Conservation (phyloP, 129 eudicot species). For the Pulicaria dysenterica region DNA sequence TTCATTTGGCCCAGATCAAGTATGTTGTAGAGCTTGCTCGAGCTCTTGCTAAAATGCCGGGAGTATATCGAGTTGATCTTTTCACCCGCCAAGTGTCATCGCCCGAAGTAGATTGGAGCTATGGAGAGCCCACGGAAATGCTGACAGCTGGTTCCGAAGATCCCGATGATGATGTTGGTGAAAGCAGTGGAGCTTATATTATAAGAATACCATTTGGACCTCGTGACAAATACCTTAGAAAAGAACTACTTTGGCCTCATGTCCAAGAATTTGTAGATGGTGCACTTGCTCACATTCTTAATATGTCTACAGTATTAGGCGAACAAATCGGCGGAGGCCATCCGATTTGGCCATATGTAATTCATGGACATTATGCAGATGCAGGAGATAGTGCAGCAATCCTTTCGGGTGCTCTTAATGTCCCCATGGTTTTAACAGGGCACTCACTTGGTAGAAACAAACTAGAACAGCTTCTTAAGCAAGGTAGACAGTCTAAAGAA, state of each 20-base stretch:
- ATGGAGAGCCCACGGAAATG: constrained; percentile 96
- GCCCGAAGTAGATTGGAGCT: constrained; percentile 94
- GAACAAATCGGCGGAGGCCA: constrained; percentile 88
- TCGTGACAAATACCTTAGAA: constrained; percentile 69
- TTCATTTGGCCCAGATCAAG: constrained; percentile 45
- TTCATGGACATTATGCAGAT: constrained; percentile 95
- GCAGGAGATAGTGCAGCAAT: constrained; percentile 98
- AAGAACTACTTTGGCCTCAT: constrained; percentile 84
- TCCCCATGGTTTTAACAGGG: constrained; percentile 94
- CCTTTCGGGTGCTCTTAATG: constrained; percentile 92
- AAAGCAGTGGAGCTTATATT: constrained; percentile 94
- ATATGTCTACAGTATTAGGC: constrained; percentile 81
- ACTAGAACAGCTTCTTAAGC: constrained; percentile 83
- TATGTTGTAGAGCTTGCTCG: constrained; percentile 92
- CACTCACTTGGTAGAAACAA: constrained; percentile 95
- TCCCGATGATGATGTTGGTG: constrained; percentile 68
- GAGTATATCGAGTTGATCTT: constrained; percentile 84
- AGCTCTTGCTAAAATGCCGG: constrained; percentile 83
- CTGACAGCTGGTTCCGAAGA: constrained; percentile 66
- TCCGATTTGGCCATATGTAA: constrained; percentile 91
- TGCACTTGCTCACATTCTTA: constrained; percentile 83
- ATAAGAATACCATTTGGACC: constrained; percentile 89
- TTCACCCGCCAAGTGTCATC: constrained; percentile 90
- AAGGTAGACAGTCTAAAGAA: constrained; percentile 90
- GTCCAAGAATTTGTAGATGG: constrained; percentile 93